Evolutionary conservation across 179 eudicot genomes (phyloP).

Genomic region (Spinacia oleracea): DNA sequence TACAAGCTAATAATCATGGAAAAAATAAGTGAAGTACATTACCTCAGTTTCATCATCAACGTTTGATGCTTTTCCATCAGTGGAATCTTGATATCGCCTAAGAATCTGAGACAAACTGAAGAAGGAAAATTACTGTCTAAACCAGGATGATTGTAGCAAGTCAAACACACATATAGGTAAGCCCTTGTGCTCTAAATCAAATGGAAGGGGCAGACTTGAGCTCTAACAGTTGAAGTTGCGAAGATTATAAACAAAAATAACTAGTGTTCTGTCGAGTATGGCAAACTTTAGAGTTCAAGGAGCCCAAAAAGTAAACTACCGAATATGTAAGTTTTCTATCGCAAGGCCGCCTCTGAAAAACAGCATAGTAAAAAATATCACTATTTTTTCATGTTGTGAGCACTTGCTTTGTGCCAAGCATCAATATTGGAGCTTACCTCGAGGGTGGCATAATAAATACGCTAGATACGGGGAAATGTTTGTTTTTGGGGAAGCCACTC

Average conservation of each 20-base stretch:
- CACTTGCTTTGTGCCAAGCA: too few species aligned
- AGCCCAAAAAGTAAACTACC: too few species aligned
- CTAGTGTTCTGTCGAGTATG: background rate
- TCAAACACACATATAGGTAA: background rate
- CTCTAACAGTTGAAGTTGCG: background rate
- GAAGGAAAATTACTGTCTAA: background rate
- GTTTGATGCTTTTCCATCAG: conserved; percentile 17
- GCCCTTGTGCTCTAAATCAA: background rate
- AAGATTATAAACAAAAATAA: background rate
- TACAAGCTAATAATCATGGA: background rate
- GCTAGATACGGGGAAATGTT: too few species aligned
- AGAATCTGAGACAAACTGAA: conserved; percentile 35
- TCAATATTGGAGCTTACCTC: too few species aligned
- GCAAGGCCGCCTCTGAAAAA: too few species aligned
- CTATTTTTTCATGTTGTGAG: too few species aligned
- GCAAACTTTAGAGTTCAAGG: background rate
- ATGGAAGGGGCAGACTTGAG: background rate
- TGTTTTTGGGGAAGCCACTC: too few species aligned
- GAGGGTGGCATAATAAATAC: too few species aligned
- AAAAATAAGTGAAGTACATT: background rate
- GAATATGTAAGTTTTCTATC: too few species aligned
- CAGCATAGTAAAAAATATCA: too few species aligned
- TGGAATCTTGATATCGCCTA: conserved; percentile 26
- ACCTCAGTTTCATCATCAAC: conserved; percentile 24
- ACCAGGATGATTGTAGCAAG: background rate